Evolutionary conservation across 352 stramenopile species (phyloP).

Genomic region (Pythium rhizo-oryzae): DNA sequence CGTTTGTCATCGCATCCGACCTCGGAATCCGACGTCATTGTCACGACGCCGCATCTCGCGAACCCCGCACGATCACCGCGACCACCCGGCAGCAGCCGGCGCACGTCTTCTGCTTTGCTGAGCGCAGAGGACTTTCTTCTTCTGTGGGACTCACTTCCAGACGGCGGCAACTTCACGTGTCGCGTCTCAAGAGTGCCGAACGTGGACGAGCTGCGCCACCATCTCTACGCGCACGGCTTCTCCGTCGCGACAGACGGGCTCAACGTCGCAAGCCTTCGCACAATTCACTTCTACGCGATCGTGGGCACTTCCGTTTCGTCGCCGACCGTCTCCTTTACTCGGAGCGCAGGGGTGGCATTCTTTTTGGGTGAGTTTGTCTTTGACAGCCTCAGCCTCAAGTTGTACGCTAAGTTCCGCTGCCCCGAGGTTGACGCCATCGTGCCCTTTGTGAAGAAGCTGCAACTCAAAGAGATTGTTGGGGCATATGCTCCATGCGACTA

Average conservation of each 20-base stretch:
- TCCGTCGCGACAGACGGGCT: constrained; percentile 52
- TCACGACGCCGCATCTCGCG: constrained; percentile 19
- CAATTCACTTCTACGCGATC: constrained; percentile 58
- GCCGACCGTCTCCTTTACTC: not conserved
- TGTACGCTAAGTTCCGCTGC: constrained; percentile 66
- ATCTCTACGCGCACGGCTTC: constrained; percentile 59
- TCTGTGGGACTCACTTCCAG: constrained; percentile 50
- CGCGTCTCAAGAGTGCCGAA: constrained; percentile 58
- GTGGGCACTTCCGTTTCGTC: not conserved
- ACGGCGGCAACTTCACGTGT: constrained; percentile 68
- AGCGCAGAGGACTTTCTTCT: constrained; percentile 43
- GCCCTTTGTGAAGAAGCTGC: constrained; percentile 65
- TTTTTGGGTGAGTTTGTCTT: constrained; percentile 76
- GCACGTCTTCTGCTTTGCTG: constrained; percentile 12
- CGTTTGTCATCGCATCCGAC: constrained; percentile 28
- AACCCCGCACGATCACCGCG: not conserved
- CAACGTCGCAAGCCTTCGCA: constrained; percentile 40
- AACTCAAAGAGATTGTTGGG: constrained; percentile 78
- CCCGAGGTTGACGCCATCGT: constrained; percentile 56
- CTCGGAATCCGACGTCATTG: constrained; percentile 43
- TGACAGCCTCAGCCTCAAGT: constrained; percentile 67
- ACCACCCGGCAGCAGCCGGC: constrained; percentile 8
- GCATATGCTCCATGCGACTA: constrained; percentile 63
- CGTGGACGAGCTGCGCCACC: constrained; percentile 36
- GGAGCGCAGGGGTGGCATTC: constrained; percentile 23